Base-by-base conservation (phyloP, 352 stramenopile genomes). In the Pseudoperonospora humuli region DNA sequence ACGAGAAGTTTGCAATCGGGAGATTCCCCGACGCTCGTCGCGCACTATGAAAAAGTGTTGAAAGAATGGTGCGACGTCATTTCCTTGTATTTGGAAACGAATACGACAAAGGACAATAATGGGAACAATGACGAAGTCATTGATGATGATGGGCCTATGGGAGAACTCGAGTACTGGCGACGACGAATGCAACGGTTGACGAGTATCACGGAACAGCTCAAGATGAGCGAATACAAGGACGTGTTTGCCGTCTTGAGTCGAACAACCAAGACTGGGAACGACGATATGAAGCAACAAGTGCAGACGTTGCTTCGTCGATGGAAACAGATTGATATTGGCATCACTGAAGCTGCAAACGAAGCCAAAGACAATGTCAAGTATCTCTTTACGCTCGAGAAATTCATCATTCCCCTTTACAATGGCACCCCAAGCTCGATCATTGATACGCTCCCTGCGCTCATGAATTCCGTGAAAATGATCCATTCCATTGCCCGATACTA, bases 381-480 rank as follows among this genome's bases (percentile, higher is more conserved):
- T 60, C 67, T 99, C 7, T 98, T 97, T 56, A 98, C 96, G 21
- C 75, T 99, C 4, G 95, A 99, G 47, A 96, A 97, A 45, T 98
- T 98, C 53, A 84, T 94, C 39, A 70, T 91, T 10, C 83, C 83
- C 14, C 54, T 94, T 11, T 93, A 93, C 44, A 95, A 82, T 14
- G 94, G 93, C 39, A 97, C 93, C 23, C 90, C 94, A 3, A 95
- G 89, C 45, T 95, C 89, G n/a, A 98, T 99, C 47, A 97, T 98
- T 45, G 95, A 99, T 70, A 97, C 95, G 36, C 70, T 99, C 11
- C 96, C 96, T 5, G 95, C 95, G 21, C 76, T 99, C 3, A 97
- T 98, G 72, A 99, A 98, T 70, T 98, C 89, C 21, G 98, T 99
- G 73, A 98, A 98, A 74, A 99, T 99, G 96, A 98, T 99, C 50